Evolutionary conservation across 2,329 filamentous ascomycete species (phyloP).

Genomic region (Fonsecaea nubica): DNA sequence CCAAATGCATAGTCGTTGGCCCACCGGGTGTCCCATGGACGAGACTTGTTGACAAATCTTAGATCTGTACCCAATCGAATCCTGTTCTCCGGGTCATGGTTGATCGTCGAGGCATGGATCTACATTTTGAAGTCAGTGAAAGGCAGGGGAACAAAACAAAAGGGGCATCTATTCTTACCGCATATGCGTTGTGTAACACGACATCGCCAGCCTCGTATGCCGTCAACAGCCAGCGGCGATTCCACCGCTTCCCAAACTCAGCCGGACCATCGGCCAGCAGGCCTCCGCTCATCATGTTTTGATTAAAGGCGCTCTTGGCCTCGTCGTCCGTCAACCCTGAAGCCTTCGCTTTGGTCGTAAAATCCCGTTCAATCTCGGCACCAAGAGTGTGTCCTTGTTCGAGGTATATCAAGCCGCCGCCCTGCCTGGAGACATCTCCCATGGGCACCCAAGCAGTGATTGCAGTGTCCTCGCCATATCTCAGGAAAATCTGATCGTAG

Average conservation of each 20-base stretch:
- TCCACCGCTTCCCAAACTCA: conserved; percentile 53
- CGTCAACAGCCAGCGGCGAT: conserved; percentile 58
- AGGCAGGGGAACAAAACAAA: neutral
- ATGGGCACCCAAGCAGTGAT: conserved; percentile 66
- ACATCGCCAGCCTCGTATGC: conserved; percentile 63
- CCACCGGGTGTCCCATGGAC: conserved; percentile 59
- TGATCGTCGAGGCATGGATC: conserved; percentile 66
- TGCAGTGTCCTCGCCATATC: conserved; percentile 61
- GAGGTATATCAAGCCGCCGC: conserved; percentile 66
- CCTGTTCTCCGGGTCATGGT: conserved; percentile 58
- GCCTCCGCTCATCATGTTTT: conserved; percentile 65
- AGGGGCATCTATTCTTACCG: conserved; percentile 39
- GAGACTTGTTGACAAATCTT: conserved; percentile 61
- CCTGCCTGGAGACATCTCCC: conserved; percentile 60
- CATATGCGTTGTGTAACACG: conserved; percentile 51
- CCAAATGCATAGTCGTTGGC: conserved; percentile 49
- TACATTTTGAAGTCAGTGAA: conserved; percentile 38
- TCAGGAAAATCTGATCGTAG: conserved; percentile 66
- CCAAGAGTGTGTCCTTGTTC: conserved; percentile 60
- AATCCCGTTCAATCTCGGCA: conserved; percentile 58
- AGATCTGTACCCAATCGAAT: conserved; percentile 65
- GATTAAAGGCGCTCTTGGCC: conserved; percentile 60
- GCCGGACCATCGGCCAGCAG: conserved; percentile 60
- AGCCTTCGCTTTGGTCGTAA: conserved; percentile 56
- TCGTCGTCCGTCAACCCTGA: conserved; percentile 61